phyloP scores from a whole-genome alignment of 192 early-diverging fungal genomes.

The Dimargaris verticillata region DNA sequence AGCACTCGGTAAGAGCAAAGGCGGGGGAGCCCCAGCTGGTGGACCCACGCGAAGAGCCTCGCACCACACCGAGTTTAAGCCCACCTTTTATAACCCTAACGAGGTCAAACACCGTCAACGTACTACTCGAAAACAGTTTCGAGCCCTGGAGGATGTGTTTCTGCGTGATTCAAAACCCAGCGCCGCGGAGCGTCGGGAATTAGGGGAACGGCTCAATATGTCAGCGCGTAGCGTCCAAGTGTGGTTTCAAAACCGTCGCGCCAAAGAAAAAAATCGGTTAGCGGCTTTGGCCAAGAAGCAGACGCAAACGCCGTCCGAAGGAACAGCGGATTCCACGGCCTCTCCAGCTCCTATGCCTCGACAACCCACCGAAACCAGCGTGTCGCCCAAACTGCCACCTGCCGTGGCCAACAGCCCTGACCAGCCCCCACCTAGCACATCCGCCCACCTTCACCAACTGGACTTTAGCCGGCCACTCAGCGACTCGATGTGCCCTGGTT shows the following conservation, averaged over 20 bases:
- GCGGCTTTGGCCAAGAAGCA: too few species aligned
- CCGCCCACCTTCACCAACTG: too few species aligned
- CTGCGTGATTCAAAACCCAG: slow-evolving; percentile 53
- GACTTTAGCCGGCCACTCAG: too few species aligned
- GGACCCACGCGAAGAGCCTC: slow-evolving; percentile 1
- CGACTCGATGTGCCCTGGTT: too few species aligned
- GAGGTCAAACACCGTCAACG: slow-evolving; percentile 60
- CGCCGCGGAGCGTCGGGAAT: slow-evolving; percentile 34
- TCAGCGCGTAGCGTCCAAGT: slow-evolving; percentile 59
- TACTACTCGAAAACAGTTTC: slow-evolving; percentile 53
- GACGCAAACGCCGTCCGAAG: too few species aligned
- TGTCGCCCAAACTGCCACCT: too few species aligned
- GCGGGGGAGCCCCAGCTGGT: neutral
- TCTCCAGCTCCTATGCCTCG: too few species aligned
- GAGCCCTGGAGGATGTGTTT: slow-evolving; percentile 52
- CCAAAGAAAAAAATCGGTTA: slow-evolving; percentile 41
- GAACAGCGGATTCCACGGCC: too few species aligned
- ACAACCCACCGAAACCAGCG: too few species aligned
- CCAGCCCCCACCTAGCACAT: too few species aligned
- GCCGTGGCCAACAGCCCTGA: too few species aligned
- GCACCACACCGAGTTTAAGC: slow-evolving; percentile 35
- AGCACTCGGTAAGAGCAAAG: neutral
- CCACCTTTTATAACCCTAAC: slow-evolving; percentile 58
- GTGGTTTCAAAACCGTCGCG: slow-evolving; percentile 75
- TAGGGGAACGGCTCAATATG: slow-evolving; percentile 48